Evolutionary conservation across 1,284 basidiomycete genomes (phyloP).

Genomic region (Mycena sp.): DNA sequence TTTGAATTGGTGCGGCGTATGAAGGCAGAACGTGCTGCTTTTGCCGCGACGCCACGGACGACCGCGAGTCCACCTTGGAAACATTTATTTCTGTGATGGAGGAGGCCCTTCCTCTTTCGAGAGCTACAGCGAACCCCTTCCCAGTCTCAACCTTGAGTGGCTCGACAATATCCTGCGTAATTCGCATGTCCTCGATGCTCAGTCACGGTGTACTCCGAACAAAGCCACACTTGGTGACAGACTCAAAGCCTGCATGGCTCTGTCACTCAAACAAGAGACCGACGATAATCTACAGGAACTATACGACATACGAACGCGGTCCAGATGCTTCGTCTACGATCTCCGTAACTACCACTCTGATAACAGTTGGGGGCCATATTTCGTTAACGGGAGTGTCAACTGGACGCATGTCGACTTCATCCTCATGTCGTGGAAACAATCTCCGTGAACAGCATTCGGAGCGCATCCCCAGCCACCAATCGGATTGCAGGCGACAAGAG

Average conservation of each 20-base stretch:
- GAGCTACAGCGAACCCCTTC: slow-evolving; percentile 31
- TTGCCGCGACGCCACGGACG: too few relatives aligned
- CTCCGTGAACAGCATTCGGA: slow-evolving; percentile 57
- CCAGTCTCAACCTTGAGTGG: slow-evolving; percentile 53
- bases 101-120: slow-evolving; percentile 48
- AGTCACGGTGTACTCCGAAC: slow-evolving; percentile 31
- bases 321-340: slow-evolving; percentile 69
- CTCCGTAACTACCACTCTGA: slow-evolving; percentile 62
- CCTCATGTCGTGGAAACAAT: slow-evolving; percentile 63
- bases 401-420: slow-evolving; percentile 71
- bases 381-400: slow-evolving; percentile 52
- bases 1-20: slow-evolving; percentile 50
- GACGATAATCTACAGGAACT: slow-evolving; percentile 44
- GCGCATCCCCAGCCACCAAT: slow-evolving; percentile 55
- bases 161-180: slow-evolving; percentile 47
- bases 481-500: slow-evolving; percentile 58
- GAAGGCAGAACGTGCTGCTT: slow-evolving; percentile 47
- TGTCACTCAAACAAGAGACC: slow-evolving; percentile 44
- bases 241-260: slow-evolving; percentile 52
- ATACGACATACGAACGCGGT: slow-evolving; percentile 47
- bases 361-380: slow-evolving; percentile 68
- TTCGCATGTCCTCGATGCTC: slow-evolving; percentile 46
- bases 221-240: slow-evolving; percentile 35
- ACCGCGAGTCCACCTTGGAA: too few relatives aligned
- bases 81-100: slow-evolving; percentile 54